Conservation (phyloP, 306 rosid species). For the Castanea crenata region DNA sequence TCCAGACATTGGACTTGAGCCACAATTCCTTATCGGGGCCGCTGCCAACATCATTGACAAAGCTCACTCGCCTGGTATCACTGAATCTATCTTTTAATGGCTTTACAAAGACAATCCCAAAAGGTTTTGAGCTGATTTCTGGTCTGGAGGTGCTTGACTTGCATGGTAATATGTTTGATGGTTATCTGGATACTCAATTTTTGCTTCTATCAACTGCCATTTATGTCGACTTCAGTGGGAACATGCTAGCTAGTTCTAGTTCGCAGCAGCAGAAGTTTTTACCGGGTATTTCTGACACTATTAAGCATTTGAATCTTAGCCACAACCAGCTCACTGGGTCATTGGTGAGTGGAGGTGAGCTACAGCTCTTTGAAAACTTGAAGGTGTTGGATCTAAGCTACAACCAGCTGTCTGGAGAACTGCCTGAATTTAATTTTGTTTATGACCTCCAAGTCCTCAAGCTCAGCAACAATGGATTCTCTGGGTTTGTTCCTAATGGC, state of each 20-base stretch:
- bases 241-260: slow-evolving; percentile 63
- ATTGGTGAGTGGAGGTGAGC: slow-evolving; percentile 64
- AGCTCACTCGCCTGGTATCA: slow-evolving; percentile 53
- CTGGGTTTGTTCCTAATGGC: slow-evolving; percentile 75
- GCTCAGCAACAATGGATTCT: slow-evolving; percentile 85
- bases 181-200: slow-evolving; percentile 58
- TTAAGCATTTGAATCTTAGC: slow-evolving; percentile 79
- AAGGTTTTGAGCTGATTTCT: slow-evolving; percentile 67
- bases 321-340: slow-evolving; percentile 80
- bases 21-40: slow-evolving; percentile 69
- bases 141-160: slow-evolving; percentile 74
- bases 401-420: slow-evolving; percentile 84
- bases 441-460: slow-evolving; percentile 88
- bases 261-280: slow-evolving; percentile 59
- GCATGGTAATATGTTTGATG: slow-evolving; percentile 82
- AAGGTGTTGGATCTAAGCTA: slow-evolving; percentile 91
- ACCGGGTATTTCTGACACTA: slow-evolving; percentile 61
- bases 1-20: slow-evolving; percentile 83
- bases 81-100: slow-evolving; percentile 73
- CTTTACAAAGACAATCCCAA: slow-evolving; percentile 66
- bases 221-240: slow-evolving; percentile 81
- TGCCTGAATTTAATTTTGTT: slow-evolving; percentile 90
- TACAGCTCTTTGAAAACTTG: slow-evolving; percentile 65
- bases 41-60: slow-evolving; percentile 57
- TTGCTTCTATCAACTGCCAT: slow-evolving; percentile 52